Evolutionary conservation across 345 rosid species (phyloP).

Genomic region (Lepidium africanum): DNA sequence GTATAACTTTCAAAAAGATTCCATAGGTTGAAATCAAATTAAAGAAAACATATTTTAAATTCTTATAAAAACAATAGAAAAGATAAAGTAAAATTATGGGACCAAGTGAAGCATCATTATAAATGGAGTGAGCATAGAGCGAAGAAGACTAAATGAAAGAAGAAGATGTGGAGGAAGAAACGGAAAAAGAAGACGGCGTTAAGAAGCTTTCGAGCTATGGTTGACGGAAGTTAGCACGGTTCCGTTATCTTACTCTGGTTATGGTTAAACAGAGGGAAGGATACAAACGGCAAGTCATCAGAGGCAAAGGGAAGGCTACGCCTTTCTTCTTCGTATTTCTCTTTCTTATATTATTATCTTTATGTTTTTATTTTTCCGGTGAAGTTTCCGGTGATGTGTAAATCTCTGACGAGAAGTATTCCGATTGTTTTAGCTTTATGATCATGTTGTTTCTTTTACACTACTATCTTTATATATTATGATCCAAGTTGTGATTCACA

Average conservation of each 20-base stretch:
- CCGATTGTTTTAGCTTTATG: not conserved
- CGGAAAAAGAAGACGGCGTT: slow-evolving; percentile 20
- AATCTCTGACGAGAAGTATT: not conserved
- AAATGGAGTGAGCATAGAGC: slow-evolving; percentile 7
- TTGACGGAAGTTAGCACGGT: slow-evolving; percentile 12
- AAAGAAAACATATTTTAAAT: not conserved
- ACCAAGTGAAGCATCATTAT: slow-evolving; percentile 20
- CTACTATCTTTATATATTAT: not conserved
- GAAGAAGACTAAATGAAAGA: not conserved
- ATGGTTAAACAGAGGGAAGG: not conserved
- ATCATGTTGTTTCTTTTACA: not conserved
- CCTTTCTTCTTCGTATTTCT: slow-evolving; percentile 25
- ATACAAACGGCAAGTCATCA: slow-evolving; percentile 33
- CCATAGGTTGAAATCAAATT: not conserved
- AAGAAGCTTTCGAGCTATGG: not conserved
- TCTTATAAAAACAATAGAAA: not conserved
- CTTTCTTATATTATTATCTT: not conserved
- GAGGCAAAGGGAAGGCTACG: slow-evolving; percentile 38
- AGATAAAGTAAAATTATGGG: not conserved
- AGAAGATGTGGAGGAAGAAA: slow-evolving; percentile 18
- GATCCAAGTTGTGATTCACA: not conserved
- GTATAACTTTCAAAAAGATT: slow-evolving; percentile 19
- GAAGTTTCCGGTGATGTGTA: slow-evolving; percentile 9
- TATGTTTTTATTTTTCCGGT: not conserved
- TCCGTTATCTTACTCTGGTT: slow-evolving; percentile 20